Evolutionary conservation across 176 grass and related monocot species (phyloP).

Genomic region (Oryza brachyantha): DNA sequence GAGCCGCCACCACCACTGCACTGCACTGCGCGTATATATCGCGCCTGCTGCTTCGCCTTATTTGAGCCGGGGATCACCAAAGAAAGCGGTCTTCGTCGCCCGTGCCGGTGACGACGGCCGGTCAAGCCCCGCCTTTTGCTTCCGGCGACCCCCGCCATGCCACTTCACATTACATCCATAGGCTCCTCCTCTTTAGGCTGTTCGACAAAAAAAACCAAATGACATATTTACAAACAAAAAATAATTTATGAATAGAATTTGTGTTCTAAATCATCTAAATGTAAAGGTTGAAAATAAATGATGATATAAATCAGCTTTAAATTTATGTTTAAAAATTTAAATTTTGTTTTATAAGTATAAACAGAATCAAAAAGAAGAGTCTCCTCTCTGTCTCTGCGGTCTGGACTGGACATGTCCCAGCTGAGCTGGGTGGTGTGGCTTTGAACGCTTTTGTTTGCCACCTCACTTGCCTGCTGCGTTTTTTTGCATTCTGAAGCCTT

Average conservation of each 20-base stretch:
- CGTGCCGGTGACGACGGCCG: neutral
- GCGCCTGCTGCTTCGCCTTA: constrained; percentile 14
- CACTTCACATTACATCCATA: constrained; percentile 6
- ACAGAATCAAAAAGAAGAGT: too few species aligned
- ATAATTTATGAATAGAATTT: too few species aligned
- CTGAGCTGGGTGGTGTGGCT: constrained; percentile 10
- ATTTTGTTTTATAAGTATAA: too few species aligned
- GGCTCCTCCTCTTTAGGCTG: too few species aligned
- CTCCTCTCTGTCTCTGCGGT: too few species aligned
- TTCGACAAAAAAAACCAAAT: too few species aligned
- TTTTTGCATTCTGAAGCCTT: neutral
- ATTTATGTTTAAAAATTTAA: too few species aligned
- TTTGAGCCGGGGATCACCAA: neutral
- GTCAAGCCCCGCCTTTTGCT: constrained; percentile 58
- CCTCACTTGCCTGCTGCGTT: neutral
- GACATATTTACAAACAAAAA: too few species aligned
- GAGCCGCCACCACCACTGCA: neutral
- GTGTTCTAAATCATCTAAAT: too few species aligned
- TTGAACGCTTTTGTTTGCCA: constrained; percentile 21
- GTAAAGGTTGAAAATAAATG: too few species aligned
- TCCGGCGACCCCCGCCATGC: constrained; percentile 17
- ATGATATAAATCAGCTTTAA: too few species aligned
- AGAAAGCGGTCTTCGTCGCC: too few species aligned
- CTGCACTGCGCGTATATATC: neutral
- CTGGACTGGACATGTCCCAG: constrained; percentile 4